These are phyloP conservation scores for Murraya koenigii DNA, from an alignment of 345 rosid genomes.

Conservation along the genomic window DNA sequence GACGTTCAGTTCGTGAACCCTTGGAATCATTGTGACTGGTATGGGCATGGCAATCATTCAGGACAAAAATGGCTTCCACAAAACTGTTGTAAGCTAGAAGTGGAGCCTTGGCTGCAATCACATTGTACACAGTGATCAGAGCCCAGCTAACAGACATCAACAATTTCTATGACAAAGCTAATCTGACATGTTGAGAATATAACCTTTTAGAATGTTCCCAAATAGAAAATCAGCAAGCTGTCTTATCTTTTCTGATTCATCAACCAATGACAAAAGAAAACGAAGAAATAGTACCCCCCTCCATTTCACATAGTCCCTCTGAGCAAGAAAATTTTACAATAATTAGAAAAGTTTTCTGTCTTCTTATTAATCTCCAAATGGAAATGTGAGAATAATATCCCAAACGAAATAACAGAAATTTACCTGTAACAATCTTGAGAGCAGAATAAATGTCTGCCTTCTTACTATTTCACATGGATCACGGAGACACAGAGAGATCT, in stretches of 20 bases:
- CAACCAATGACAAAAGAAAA: constrained; percentile 83
- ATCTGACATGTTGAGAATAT: constrained; percentile 4
- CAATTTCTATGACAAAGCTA: not conserved
- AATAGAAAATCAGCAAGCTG: constrained; percentile 86
- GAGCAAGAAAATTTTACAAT: constrained; percentile 15
- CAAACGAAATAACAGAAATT: constrained; percentile 6
- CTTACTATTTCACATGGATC: constrained; percentile 93
- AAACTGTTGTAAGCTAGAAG: constrained; percentile 97
- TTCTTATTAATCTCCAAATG: not conserved
- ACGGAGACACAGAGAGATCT: constrained; percentile 76
- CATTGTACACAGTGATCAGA: constrained; percentile 15
- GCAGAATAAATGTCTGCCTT: constrained; percentile 89
- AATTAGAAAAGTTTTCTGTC: not conserved
- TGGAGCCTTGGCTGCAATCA: constrained; percentile 77
- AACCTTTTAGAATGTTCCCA: constrained; percentile 88
- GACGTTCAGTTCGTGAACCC: constrained; percentile 50
- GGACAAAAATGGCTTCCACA: constrained; percentile 85
- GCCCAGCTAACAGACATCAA: constrained; percentile 5
- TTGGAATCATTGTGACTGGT: constrained; percentile 54
- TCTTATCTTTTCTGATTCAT: constrained; percentile 89
- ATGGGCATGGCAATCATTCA: constrained; percentile 74
- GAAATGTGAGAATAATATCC: constrained; percentile 2
- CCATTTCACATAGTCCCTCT: constrained; percentile 99
- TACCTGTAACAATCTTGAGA: constrained; percentile 93
- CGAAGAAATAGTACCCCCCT: constrained; percentile 85